These are phyloP conservation scores for Penicillium carneum DNA, from an alignment of 2,329 filamentous ascomycete genomes.

Conservation along the genomic window DNA sequence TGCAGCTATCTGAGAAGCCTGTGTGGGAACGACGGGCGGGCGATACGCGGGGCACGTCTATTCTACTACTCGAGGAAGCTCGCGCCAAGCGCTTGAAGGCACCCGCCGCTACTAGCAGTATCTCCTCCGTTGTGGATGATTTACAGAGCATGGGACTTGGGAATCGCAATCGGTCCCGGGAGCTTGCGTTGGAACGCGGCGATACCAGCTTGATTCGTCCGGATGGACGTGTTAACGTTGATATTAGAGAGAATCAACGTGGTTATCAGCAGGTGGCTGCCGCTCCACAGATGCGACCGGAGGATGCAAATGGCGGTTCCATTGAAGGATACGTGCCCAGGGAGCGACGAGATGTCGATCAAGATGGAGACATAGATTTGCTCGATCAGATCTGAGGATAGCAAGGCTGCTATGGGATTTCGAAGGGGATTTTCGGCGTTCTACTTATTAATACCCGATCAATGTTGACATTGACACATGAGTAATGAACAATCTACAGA, in stretches of 20 bases:
- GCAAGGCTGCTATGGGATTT: conserved; percentile 30
- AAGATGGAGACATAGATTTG: conserved; percentile 60
- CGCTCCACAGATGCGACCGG: conserved; percentile 45
- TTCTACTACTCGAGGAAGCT: conserved; percentile 72
- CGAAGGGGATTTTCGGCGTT: conserved; percentile 24
- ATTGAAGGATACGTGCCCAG: conserved; percentile 54
- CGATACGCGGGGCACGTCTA: conserved; percentile 55
- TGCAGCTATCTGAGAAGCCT: conserved; percentile 84
- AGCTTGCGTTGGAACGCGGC: conserved; percentile 49
- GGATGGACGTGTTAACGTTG: conserved; percentile 43
- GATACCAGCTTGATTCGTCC: conserved; percentile 39
- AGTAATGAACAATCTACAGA: conserved; percentile 30
- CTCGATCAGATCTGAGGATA: conserved; percentile 46
- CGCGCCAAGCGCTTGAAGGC: conserved; percentile 33
- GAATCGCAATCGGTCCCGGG: conserved; percentile 36
- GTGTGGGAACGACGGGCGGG: conserved; percentile 78
- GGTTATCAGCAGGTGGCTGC: conserved; percentile 27
- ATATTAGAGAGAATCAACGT: conserved; percentile 45
- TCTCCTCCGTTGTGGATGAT: conserved; percentile 33
- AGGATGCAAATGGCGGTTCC: conserved; percentile 48
- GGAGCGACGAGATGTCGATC: conserved; percentile 27
- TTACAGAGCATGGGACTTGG: conserved; percentile 39
- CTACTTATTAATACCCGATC: conserved; percentile 32
- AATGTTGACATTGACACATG: conserved; percentile 21
- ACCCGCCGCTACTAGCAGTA: conserved; percentile 31